Percentiles rank a stretch among this genome's conserved stretches.
phyloP scores from a whole-genome alignment of 768 basidiomycete genomes.

The Ephemerocybe angulata region DNA sequence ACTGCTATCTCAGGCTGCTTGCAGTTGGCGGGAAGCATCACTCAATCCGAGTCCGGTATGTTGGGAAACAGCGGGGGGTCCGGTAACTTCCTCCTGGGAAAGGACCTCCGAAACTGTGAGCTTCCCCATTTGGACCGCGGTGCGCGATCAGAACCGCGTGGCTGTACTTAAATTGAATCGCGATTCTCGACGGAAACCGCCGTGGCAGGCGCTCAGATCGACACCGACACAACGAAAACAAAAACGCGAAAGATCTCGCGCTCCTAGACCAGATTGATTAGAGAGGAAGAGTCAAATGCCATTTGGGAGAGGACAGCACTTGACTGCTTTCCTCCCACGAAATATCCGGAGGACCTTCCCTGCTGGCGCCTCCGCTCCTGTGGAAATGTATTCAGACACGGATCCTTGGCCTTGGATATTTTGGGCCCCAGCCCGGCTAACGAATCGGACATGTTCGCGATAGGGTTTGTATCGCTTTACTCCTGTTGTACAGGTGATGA shows the following conservation, averaged over 20 bases:
- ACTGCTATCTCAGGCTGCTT: too few relatives aligned
- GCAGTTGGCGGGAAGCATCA: too few relatives aligned
- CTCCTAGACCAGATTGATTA: neutral
- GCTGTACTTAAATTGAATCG: conserved; percentile 7
- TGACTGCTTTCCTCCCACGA: conserved; percentile 6
- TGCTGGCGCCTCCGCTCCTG: neutral
- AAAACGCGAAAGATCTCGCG: conserved; percentile 4
- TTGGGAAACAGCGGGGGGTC: neutral
- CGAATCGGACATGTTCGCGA: neutral
- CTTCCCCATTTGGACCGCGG: conserved; percentile 5
- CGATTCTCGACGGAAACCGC: neutral
- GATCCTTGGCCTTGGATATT: neutral
- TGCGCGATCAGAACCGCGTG: conserved; percentile 4
- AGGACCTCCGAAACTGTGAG: neutral
- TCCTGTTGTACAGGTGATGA: conserved; percentile 27
- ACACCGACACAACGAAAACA: conserved; percentile 5
- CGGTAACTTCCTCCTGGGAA: conserved; percentile 2
- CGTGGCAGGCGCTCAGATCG: conserved; percentile 9
- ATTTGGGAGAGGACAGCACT: neutral
- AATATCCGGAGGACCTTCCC: conserved; percentile 2
- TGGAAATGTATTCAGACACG: neutral
- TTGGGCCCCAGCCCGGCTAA: neutral
- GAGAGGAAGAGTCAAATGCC: conserved; percentile 5
- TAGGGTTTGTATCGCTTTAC: conserved; percentile 1
- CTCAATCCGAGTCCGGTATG: neutral